phyloP scores from a whole-genome alignment of 495 filamentous ascomycete genomes.

The Neurospora sp. region DNA sequence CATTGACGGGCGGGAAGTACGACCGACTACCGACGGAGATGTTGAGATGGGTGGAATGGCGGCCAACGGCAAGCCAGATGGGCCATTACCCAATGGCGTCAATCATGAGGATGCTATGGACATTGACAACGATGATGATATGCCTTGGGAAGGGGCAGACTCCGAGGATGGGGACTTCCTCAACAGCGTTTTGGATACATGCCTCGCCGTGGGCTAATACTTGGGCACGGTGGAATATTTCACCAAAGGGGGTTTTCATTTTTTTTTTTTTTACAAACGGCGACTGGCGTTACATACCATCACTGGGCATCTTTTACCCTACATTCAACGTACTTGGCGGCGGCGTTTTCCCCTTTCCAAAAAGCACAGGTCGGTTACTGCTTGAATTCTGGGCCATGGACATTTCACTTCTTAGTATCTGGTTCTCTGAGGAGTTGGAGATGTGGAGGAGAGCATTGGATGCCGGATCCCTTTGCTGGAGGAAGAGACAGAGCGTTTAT shows the following conservation, averaged over 20 bases:
- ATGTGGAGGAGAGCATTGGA: neutral
- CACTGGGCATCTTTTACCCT: neutral
- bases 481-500: neutral
- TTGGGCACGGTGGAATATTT: neutral
- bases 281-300: neutral
- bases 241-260: neutral
- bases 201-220: slow-evolving; percentile 23
- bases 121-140: slow-evolving; percentile 53
- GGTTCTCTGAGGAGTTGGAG: neutral
- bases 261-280: neutral
- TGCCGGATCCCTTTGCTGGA: neutral
- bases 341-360: neutral
- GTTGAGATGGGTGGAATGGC: slow-evolving; percentile 25
- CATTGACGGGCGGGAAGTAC: slow-evolving; percentile 27
- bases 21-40: slow-evolving; percentile 13
- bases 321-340: neutral
- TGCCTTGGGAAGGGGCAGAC: slow-evolving; percentile 67
- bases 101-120: slow-evolving; percentile 48
- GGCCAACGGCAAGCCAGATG: slow-evolving; percentile 12
- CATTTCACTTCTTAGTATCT: neutral
- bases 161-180: slow-evolving; percentile 51
- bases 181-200: slow-evolving; percentile 57
- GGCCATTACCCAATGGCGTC: slow-evolving; percentile 27
- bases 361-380: neutral
- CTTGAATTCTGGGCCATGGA: neutral